These are phyloP conservation scores for Cercospora zeina DNA, from an alignment of 2,329 filamentous ascomycete species.

Conservation along the genomic window DNA sequence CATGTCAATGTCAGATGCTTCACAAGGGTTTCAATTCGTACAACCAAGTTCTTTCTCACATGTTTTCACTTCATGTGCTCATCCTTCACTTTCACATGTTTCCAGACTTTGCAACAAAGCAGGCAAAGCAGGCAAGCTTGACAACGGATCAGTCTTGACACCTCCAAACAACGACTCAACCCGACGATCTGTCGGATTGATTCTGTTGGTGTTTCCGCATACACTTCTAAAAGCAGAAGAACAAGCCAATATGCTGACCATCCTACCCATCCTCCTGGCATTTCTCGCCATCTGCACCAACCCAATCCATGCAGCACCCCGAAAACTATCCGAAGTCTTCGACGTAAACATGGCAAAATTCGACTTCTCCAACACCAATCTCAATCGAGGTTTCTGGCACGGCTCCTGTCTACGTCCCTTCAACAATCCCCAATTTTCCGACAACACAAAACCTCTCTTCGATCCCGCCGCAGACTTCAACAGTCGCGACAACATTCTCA, in stretches of 20 bases:
- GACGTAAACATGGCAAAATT: background rate
- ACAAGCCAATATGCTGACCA: background rate
- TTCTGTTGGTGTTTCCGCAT: background rate
- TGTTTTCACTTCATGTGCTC: background rate
- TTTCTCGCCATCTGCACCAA: background rate
- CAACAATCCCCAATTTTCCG: background rate
- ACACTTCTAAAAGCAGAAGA: background rate
- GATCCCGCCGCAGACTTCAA: background rate
- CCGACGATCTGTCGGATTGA: background rate
- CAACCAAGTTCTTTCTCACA: background rate
- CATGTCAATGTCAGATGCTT: background rate
- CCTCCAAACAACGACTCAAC: background rate
- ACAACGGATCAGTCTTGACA: background rate
- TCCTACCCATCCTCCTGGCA: background rate
- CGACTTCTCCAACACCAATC: background rate
- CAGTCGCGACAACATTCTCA: constrained; percentile 6
- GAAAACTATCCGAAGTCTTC: constrained; percentile 2
- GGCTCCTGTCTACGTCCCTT: background rate
- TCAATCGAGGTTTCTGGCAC: background rate
- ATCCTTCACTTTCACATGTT: background rate
- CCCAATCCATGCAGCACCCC: background rate
- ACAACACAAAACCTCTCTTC: background rate
- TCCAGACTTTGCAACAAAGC: background rate
- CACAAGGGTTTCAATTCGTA: background rate
- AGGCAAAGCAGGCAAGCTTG: background rate